Conservation (phyloP, 1,284 basidiomycete species). For the Clitocybe nebularis region DNA sequence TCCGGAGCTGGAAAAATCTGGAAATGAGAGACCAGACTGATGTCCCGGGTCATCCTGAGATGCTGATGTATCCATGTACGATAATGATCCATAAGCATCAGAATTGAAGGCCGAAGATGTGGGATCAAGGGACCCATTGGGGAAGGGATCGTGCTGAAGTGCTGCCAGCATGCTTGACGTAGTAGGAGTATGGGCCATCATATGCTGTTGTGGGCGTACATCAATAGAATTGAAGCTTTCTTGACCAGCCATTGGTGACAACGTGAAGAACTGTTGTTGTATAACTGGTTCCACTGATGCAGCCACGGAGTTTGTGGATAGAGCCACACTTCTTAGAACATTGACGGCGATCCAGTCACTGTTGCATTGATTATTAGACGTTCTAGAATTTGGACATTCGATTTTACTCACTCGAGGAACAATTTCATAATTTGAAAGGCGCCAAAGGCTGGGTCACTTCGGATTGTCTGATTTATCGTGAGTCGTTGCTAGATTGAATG, state of each 20-base stretch:
- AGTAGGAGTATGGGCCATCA: constrained; percentile 74
- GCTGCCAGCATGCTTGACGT: constrained; percentile 85
- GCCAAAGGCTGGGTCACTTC: constrained; percentile 84
- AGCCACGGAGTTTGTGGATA: constrained; percentile 84
- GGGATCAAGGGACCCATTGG: constrained; percentile 57
- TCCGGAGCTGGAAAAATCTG: constrained; percentile 58
- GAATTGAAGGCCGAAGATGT: constrained; percentile 54
- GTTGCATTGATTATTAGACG: constrained; percentile 21
- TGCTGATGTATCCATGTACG: constrained; percentile 70
- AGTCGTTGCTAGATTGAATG: neutral
- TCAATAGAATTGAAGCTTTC: constrained; percentile 65
- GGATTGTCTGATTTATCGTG: constrained; percentile 58
- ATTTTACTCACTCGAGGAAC: constrained; percentile 74
- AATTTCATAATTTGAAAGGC: constrained; percentile 88
- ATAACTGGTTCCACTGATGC: constrained; percentile 86
- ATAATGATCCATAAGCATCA: constrained; percentile 63
- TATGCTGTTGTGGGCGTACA: constrained; percentile 42
- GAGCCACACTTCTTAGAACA: constrained; percentile 77
- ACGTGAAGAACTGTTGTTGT: constrained; percentile 78
- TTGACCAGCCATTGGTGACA: constrained; percentile 79
- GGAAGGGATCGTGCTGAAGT: constrained; percentile 70
- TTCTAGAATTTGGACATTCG: constrained; percentile 14
- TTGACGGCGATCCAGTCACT: constrained; percentile 90
- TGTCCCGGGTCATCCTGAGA: constrained; percentile 61
- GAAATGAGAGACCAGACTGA: constrained; percentile 56